Base-by-base conservation (phyloP, 768 basidiomycete genomes). In the Fibroporia radiculosa region DNA sequence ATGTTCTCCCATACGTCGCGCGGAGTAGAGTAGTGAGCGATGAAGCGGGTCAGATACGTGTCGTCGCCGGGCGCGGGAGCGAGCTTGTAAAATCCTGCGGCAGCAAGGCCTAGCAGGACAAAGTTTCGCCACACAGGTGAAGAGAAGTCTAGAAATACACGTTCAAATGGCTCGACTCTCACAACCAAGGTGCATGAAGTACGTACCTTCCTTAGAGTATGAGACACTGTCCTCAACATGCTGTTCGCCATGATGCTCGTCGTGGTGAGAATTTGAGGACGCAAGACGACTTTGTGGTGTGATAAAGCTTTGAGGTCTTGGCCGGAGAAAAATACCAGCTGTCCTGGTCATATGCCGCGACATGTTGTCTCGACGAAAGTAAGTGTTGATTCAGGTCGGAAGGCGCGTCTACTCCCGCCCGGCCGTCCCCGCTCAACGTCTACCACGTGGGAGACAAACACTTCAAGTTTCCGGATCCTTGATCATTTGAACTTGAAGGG, bases 91-190 rank as follows among this genome's bases (percentile, higher is more conserved):
- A 74, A 73, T 10, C 69, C 74, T 33, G 70, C 75, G 33, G 64
- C 71, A 7, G 70, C 64, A 32, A 80, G 46, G 12, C 75, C 69
- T 19, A 70, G 62, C 19, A 85, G 48, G 29, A 81, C 53, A 2
- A 77, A 73, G 48, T 79, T 80, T 28, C 78, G 67, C 87, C 87
- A 89, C 57, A 82, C 73, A 18, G 78, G 67, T 25, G 73, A 75
- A 22, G 66, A 62, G 58, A 89, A 89, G 24, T 73, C 88, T 84
- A 47, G 14, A 44, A 4, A 32, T 26, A n/a, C n/a, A n/a, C n/a
- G n/a, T n/a, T n/a, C n/a, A n/a, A n/a, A n/a, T n/a, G n/a, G 42
- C 33, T 3, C 14, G 34, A 47, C 20, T 35, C 22, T 4, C 5
- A 18, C 8, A n/a, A n/a, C n/a, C n/a, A n/a, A n/a, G n/a, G n/a